phyloP scores from a whole-genome alignment of 352 stramenopile species.

The Pilasporangium apinafurcum region DNA sequence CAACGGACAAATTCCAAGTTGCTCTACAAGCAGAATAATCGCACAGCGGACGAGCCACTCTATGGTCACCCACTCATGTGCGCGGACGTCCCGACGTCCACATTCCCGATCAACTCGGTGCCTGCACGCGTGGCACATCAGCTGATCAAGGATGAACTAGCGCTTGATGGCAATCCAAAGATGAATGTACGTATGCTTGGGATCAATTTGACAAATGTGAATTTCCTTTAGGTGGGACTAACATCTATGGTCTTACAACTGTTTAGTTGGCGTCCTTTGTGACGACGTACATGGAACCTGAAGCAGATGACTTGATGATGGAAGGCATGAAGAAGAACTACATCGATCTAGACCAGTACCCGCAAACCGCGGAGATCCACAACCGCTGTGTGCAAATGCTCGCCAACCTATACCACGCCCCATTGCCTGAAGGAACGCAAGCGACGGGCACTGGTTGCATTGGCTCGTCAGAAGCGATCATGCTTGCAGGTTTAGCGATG shows the following conservation, averaged over 20 bases:
- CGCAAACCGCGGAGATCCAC: slow-evolving; percentile 90
- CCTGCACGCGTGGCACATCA: slow-evolving; percentile 77
- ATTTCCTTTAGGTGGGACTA: too few species aligned
- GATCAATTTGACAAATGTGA: too few species aligned
- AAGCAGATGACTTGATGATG: slow-evolving; percentile 88
- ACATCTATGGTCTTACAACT: too few species aligned
- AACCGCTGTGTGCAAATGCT: slow-evolving; percentile 92
- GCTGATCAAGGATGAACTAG: slow-evolving; percentile 87
- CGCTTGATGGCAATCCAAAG: slow-evolving; percentile 86
- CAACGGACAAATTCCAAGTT: too few species aligned
- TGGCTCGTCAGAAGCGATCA: slow-evolving; percentile 90
- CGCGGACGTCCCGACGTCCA: slow-evolving; percentile 45
- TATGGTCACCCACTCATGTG: slow-evolving; percentile 84
- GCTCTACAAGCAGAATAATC: too few species aligned
- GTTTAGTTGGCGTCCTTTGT: slow-evolving; percentile 89
- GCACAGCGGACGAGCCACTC: slow-evolving; percentile 33
- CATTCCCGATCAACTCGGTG: slow-evolving; percentile 61
- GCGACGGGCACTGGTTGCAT: slow-evolving; percentile 87
- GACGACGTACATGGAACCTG: slow-evolving; percentile 90
- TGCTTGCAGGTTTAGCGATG: slow-evolving; percentile 87
- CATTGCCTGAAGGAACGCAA: slow-evolving; percentile 39
- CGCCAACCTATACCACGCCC: slow-evolving; percentile 87
- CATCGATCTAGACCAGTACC: slow-evolving; percentile 91
- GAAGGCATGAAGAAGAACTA: slow-evolving; percentile 89
- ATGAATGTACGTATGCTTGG: slow-evolving; percentile 67